A percentile compares a stretch with the other conserved stretches of the same genome.
phyloP scores from a whole-genome alignment of 495 filamentous ascomycete genomes.

The Geopyxis carbonaria region DNA sequence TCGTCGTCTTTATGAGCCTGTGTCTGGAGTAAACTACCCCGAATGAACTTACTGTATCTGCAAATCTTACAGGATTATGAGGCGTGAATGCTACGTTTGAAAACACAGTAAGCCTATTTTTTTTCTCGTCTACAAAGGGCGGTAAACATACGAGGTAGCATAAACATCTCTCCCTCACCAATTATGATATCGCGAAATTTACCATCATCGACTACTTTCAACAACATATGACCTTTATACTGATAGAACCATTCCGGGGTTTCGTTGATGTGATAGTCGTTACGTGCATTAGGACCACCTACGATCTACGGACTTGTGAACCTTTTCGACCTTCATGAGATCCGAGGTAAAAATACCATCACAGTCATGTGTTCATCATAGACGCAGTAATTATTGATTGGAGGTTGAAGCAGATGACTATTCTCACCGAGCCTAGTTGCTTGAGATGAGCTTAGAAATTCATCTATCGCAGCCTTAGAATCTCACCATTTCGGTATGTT shows the following conservation, averaged over 20 bases:
- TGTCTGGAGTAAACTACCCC: no score
- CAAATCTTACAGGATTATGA: conserved; percentile 55
- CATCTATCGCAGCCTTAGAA: not conserved
- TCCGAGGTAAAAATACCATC: conserved; percentile 36
- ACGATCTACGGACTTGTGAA: conserved; percentile 46
- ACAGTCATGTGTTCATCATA: conserved; percentile 67
- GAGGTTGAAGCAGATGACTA: conserved; percentile 80
- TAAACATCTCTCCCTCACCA: conserved; percentile 83
- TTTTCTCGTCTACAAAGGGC: not conserved
- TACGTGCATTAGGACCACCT: conserved; percentile 87
- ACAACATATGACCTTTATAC: conserved; percentile 77
- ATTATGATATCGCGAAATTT: conserved; percentile 72
- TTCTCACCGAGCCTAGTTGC: conserved; percentile 69
- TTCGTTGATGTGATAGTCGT: conserved; percentile 95
- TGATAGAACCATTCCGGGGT: conserved; percentile 98
- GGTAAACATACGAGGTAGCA: conserved; percentile 43
- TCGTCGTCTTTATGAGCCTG: no score
- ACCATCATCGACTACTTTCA: conserved; percentile 67
- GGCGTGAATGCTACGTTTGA: conserved; percentile 52
- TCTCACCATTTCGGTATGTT: conserved; percentile 87
- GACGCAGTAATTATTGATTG: conserved; percentile 94
- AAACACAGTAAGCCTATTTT: not conserved
- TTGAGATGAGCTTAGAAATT: conserved; percentile 9
- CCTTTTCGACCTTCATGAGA: not conserved
- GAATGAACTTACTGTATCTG: conserved; percentile 33